Evolutionary conservation across 306 rosid genomes (phyloP).

Genomic region (Pueraria montana): DNA sequence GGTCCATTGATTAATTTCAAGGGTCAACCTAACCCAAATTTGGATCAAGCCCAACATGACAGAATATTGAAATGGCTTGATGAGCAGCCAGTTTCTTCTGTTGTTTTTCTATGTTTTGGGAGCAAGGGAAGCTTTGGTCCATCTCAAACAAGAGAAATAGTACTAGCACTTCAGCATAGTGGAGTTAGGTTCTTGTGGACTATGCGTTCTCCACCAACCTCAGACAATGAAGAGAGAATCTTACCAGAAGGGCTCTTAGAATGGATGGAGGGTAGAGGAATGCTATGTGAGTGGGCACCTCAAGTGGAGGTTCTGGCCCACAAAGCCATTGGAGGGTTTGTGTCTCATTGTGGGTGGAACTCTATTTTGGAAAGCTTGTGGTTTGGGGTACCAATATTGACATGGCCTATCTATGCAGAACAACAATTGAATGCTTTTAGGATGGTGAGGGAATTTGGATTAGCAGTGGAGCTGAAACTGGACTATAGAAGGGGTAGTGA

Average conservation of each 20-base stretch:
- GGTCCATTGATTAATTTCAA: conserved; percentile 66
- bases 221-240: conserved; percentile 28
- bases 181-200: conserved; percentile 74
- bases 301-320: conserved; percentile 67
- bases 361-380: conserved; percentile 76
- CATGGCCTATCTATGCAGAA: conserved; percentile 82
- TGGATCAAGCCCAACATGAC: conserved; percentile 54
- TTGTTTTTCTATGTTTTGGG: conserved; percentile 75
- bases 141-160: conserved; percentile 69
- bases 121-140: conserved; percentile 65
- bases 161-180: conserved; percentile 57
- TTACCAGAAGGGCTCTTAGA: conserved; percentile 74
- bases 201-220: conserved; percentile 42
- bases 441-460: conserved; percentile 61
- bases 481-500: conserved; percentile 54
- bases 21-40: conserved; percentile 41
- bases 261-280: conserved; percentile 61
- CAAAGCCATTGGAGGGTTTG: conserved; percentile 63
- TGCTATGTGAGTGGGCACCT: conserved; percentile 73
- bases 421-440: conserved; percentile 69
- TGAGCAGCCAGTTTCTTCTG: conserved; percentile 58
- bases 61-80: conserved; percentile 66
- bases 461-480: conserved; percentile 61
- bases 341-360: conserved; percentile 82
- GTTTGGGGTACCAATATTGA: conserved; percentile 72